These are phyloP conservation scores for Hemisphaericaspora subhashii DNA, from an alignment of 1,139 yeast genomes.

Conservation along the genomic window DNA sequence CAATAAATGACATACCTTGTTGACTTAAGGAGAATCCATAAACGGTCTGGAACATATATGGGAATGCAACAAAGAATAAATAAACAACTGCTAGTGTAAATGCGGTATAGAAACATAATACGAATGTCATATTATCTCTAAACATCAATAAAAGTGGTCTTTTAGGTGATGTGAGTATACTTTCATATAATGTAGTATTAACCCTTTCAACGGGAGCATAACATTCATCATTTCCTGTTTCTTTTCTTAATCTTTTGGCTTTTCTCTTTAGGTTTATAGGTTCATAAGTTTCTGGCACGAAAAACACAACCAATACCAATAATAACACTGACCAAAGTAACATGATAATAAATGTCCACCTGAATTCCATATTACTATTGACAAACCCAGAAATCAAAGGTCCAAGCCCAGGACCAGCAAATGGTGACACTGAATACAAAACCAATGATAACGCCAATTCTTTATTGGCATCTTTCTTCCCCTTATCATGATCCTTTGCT, in stretches of 20 bases:
- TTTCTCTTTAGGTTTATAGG: conserved; percentile 45
- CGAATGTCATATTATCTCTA: conserved; percentile 62
- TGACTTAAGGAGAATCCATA: conserved; percentile 40
- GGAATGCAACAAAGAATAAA: conserved; percentile 63
- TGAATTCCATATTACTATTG: conserved; percentile 33
- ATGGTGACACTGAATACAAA: conserved; percentile 32
- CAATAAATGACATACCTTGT: conserved; percentile 54
- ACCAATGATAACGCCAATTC: conserved; percentile 29
- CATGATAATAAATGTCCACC: conserved; percentile 46
- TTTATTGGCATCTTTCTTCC: conserved; percentile 19
- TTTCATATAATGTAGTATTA: conserved; percentile 22
- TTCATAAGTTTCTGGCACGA: conserved; percentile 53
- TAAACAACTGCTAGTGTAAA: conserved; percentile 59
- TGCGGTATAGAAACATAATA: conserved; percentile 63
- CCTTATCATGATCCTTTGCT: conserved; percentile 13
- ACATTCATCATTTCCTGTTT: conserved; percentile 40
- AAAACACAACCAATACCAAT: conserved; percentile 29
- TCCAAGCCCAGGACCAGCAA: conserved; percentile 35
- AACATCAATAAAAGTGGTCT: conserved; percentile 56
- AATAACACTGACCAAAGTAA: conserved; percentile 34
- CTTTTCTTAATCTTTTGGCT: conserved; percentile 45
- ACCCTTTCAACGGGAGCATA: conserved; percentile 50
- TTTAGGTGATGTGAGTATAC: conserved; percentile 40
- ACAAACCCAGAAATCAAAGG: conserved; percentile 34
- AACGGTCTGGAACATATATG: conserved; percentile 50